Evolutionary conservation across 225 moss, liverwort and hornwort genomes (phyloP).

Genomic region (Thuidium tamariscinum): DNA sequence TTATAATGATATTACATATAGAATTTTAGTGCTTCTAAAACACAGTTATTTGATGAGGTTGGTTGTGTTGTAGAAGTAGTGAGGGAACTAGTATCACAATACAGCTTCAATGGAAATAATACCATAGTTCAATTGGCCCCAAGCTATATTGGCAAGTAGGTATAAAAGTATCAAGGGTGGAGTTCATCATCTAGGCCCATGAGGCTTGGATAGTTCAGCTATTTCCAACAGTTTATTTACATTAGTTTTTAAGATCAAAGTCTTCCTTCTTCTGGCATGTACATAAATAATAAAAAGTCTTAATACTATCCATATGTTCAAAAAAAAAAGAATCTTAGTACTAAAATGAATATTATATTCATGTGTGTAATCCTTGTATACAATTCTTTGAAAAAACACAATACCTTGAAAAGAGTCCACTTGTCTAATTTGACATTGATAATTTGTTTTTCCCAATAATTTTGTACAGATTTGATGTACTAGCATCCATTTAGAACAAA

Average conservation of each 20-base stretch:
- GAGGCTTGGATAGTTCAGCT: background rate
- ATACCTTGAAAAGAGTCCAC: background rate
- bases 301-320: too few species aligned
- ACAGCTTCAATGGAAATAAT: background rate
- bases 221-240: background rate
- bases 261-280: background rate
- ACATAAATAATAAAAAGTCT: background rate
- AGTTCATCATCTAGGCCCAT: background rate
- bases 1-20: too few species aligned
- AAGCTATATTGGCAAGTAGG: background rate
- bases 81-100: too few species aligned
- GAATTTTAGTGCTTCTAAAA: background rate
- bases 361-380: background rate
- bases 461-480: background rate
- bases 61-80: background rate
- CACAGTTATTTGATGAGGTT: too few species aligned
- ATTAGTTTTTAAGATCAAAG: rapidly evolving
- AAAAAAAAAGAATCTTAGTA: rapidly evolving
- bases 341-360: background rate
- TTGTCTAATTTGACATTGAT: background rate
- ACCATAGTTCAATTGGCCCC: background rate
- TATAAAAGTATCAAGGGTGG: too few species aligned
- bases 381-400: background rate
- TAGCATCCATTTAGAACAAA: background rate
- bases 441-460: background rate